phyloP scores from a whole-genome alignment of 2,329 filamentous ascomycete genomes.

The Colletotrichum tabaci region DNA sequence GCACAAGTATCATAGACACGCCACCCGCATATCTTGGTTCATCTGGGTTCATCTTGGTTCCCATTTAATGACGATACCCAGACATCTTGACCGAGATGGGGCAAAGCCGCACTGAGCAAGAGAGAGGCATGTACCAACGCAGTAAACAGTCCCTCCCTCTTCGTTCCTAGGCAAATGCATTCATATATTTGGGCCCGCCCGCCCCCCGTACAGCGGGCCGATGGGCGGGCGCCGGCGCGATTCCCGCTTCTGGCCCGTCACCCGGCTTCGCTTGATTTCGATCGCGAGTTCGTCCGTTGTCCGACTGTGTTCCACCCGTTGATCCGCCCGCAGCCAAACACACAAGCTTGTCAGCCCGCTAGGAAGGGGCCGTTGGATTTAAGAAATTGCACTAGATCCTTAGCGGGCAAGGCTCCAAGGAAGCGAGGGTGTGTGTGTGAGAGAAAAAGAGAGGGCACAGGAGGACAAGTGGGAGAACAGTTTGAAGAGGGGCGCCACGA shows the following conservation, averaged over 20 bases:
- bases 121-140: too few species aligned
- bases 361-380: background rate
- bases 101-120: too few species aligned
- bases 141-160: background rate
- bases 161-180: background rate
- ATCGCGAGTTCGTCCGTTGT: constrained; percentile 1
- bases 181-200: background rate
- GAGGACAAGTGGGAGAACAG: background rate
- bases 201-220: constrained; percentile 8
- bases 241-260: background rate
- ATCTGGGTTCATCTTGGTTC: constrained; percentile 2
- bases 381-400: too few species aligned
- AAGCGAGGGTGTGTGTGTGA: too few species aligned
- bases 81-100: background rate
- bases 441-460: too few species aligned
- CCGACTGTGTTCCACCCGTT: too few species aligned
- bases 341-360: background rate
- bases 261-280: background rate
- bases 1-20: too few species aligned
- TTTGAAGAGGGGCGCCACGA: background rate
- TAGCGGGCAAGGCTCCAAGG: background rate
- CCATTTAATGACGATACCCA: background rate
- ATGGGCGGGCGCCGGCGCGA: background rate
- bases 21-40: background rate
- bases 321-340: background rate